These are phyloP conservation scores for Sugiyamaella smithiae DNA, from an alignment of 805 yeast genomes.

Conservation along the genomic window DNA sequence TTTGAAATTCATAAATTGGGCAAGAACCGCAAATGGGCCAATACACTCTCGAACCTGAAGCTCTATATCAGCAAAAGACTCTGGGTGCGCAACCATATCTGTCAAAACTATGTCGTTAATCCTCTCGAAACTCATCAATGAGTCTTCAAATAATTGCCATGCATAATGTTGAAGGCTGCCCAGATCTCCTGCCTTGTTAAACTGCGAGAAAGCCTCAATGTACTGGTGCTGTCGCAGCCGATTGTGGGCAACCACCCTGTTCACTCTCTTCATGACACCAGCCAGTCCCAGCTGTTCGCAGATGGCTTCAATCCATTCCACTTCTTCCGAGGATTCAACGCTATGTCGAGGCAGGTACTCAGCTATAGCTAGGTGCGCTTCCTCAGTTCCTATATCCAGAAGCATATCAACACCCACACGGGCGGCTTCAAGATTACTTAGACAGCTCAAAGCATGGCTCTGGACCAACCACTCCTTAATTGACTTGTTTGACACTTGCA, in stretches of 20 bases:
- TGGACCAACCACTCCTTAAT: conserved; percentile 27
- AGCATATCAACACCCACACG: conserved; percentile 29
- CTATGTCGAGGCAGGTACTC: conserved; percentile 16
- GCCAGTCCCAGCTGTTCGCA: conserved; percentile 10
- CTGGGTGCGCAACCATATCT: conserved; percentile 10
- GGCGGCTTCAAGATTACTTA: conserved; percentile 13
- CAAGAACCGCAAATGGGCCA: conserved; percentile 34
- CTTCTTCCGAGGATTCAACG: conserved; percentile 12
- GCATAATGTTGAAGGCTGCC: conserved; percentile 21
- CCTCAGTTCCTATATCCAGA: conserved; percentile 20
- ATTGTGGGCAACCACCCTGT: conserved; percentile 18
- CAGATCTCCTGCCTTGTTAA: conserved; percentile 24
- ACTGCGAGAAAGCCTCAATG: conserved; percentile 27
- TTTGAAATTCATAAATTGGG: conserved; percentile 16
- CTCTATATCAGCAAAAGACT: conserved; percentile 12
- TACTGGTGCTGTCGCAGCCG: conserved; percentile 13
- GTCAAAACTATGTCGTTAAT: conserved; percentile 19
- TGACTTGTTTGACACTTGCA: conserved; percentile 8
- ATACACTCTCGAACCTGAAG: conserved; percentile 29
- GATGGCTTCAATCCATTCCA: conserved; percentile 18
- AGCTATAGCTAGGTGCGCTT: conserved; percentile 21
- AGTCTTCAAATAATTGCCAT: conserved; percentile 30
- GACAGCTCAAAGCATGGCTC: conserved; percentile 27
- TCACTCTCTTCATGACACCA: conserved; percentile 2
- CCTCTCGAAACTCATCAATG: not conserved